A percentile compares a stretch with the other conserved stretches of the same genome.
Conservation (phyloP, 257 asterid genomes). For the Sherardia arvensis region DNA sequence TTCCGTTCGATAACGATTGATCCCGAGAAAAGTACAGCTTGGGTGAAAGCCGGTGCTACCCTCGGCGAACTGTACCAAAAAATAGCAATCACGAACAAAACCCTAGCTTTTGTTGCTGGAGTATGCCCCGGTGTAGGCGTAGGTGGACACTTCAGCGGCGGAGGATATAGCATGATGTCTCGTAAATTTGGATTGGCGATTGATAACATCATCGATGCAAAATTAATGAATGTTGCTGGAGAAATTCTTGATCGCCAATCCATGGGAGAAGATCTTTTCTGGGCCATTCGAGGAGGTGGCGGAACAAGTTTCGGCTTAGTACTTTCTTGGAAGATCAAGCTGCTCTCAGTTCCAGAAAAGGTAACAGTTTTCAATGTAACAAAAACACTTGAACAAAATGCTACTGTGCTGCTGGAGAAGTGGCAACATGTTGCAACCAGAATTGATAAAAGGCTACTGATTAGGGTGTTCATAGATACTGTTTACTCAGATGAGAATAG, state of each 20-base stretch:
- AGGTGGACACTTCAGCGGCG: constrained; percentile 27
- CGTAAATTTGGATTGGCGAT: constrained; percentile 20
- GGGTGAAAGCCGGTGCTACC: constrained; percentile 28
- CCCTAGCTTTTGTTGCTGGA: constrained; percentile 22
- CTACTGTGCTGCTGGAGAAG: constrained; percentile 13
- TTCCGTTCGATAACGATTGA: constrained; percentile 14
- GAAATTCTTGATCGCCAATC: constrained; percentile 18
- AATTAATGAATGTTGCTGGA: constrained; percentile 17
- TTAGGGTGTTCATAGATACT: constrained; percentile 11
- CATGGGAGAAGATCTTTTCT: constrained; percentile 27
- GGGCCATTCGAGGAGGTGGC: constrained; percentile 30
- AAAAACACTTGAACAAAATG: constrained; percentile 19
- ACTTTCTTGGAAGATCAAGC: constrained; percentile 19
- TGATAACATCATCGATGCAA: constrained; percentile 20
- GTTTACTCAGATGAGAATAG: background rate
- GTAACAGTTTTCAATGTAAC: constrained; percentile 22
- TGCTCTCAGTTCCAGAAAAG: constrained; percentile 19
- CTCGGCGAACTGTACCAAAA: constrained; percentile 25
- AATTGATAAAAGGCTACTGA: constrained; percentile 19
- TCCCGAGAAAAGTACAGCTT: constrained; percentile 18
- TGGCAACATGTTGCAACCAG: constrained; percentile 21
- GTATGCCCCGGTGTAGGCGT: constrained; percentile 24
- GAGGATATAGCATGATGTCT: constrained; percentile 23
- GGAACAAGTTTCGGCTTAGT: constrained; percentile 26
- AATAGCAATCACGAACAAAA: constrained; percentile 17